Percentiles rank a stretch among this genome's conserved stretches.
Evolutionary conservation across 1,284 basidiomycete genomes (phyloP).

Genomic region (Trichosporon faecale): DNA sequence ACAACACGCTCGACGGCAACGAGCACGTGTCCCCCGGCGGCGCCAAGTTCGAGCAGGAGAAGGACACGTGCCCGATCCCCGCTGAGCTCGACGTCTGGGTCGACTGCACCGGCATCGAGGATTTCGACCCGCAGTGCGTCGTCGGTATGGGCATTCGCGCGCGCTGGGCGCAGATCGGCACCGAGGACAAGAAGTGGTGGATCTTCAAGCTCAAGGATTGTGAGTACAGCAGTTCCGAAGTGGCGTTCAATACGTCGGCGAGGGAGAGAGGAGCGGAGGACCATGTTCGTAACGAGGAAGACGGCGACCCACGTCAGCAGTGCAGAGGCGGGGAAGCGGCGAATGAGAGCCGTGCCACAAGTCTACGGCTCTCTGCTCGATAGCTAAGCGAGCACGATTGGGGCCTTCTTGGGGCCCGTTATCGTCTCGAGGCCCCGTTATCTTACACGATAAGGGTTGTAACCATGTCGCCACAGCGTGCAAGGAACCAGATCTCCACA

Average conservation of each 20-base stretch:
- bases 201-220: constrained; percentile 43
- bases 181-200: constrained; percentile 37
- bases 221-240: constrained; percentile 21
- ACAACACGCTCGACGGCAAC: constrained; percentile 3
- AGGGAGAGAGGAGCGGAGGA: too few species aligned
- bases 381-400: background rate
- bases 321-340: background rate
- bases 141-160: constrained; percentile 41
- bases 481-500: background rate
- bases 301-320: too few species aligned
- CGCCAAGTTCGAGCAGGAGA: constrained; percentile 29
- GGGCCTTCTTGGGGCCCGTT: background rate
- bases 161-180: constrained; percentile 40
- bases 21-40: background rate
- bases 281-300: too few species aligned
- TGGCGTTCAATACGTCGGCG: too few species aligned
- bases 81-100: constrained; percentile 32
- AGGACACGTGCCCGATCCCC: constrained; percentile 28
- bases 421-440: background rate
- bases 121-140: constrained; percentile 16
- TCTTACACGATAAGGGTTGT: background rate
- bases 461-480: background rate
- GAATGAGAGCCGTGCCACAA: background rate
- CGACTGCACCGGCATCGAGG: constrained; percentile 17
- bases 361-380: background rate